Evolutionary conservation across 176 grass and related monocot species (phyloP).

Genomic region (Puya raimondii): DNA sequence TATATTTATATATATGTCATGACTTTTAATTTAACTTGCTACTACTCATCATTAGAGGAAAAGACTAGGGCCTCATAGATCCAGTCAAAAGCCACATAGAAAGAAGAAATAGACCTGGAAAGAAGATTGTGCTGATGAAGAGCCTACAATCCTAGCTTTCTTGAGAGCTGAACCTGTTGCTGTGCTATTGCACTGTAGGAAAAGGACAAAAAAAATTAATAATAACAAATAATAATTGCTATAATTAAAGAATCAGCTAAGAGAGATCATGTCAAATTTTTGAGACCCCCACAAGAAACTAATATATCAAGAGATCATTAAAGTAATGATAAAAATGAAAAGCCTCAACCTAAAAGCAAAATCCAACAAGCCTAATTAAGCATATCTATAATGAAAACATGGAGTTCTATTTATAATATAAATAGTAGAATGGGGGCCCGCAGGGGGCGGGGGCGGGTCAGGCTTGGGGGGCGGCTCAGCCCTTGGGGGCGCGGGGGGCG

Average conservation of each 20-base stretch:
- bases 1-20: too few species aligned
- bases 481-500: too few species aligned
- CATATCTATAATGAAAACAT: background rate
- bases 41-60: conserved; percentile 18
- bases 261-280: conserved; percentile 2
- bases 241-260: background rate
- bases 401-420: too few species aligned
- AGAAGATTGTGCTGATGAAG: conserved; percentile 50
- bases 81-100: background rate
- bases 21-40: background rate
- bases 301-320: background rate
- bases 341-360: background rate
- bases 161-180: conserved; percentile 74
- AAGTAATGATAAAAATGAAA: background rate
- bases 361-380: background rate
- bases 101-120: conserved; percentile 70
- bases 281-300: background rate
- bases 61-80: background rate
- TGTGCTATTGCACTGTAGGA: conserved; percentile 50
- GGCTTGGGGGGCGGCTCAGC: too few species aligned
- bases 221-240: conserved; percentile 2
- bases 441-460: too few species aligned
- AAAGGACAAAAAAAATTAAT: conserved; percentile 5
- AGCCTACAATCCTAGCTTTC: conserved; percentile 85
- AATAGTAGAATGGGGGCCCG: too few species aligned